A percentile compares a stretch with the other conserved stretches of the same genome.
These are phyloP conservation scores for Lentinula raphanica DNA, from an alignment of 768 basidiomycete species.

Conservation along the genomic window DNA sequence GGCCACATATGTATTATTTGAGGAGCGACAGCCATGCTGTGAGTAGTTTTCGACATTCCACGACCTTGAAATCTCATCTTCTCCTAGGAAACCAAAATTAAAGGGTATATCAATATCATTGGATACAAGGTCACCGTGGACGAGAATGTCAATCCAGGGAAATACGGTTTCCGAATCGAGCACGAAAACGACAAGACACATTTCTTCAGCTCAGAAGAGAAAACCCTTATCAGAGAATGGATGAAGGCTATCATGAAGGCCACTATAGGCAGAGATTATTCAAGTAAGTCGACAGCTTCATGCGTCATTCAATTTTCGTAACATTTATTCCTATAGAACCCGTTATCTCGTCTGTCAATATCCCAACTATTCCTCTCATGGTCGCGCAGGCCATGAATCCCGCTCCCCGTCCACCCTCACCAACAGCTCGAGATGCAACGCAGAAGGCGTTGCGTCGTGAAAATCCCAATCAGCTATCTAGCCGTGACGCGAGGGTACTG, in stretches of 20 bases:
- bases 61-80: neutral
- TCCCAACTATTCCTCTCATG: slow-evolving; percentile 90
- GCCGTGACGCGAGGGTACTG: slow-evolving; percentile 71
- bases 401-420: slow-evolving; percentile 91
- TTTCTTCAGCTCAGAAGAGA: slow-evolving; percentile 90
- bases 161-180: slow-evolving; percentile 92
- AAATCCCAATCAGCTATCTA: slow-evolving; percentile 77
- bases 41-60: slow-evolving; percentile 20
- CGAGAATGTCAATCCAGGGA: slow-evolving; percentile 85
- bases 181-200: slow-evolving; percentile 86
- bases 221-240: slow-evolving; percentile 84
- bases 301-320: neutral
- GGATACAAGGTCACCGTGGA: slow-evolving; percentile 94
- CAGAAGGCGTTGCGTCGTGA: slow-evolving; percentile 84
- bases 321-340: slow-evolving; percentile 55
- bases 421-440: slow-evolving; percentile 78
- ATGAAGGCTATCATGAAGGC: slow-evolving; percentile 99
- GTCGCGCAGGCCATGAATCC: slow-evolving; percentile 98
- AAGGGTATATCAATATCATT: slow-evolving; percentile 88
- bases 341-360: slow-evolving; percentile 93
- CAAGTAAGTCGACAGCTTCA: slow-evolving; percentile 49
- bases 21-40: slow-evolving; percentile 64
- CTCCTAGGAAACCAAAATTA: slow-evolving; percentile 85
- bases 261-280: slow-evolving; percentile 90
- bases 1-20: slow-evolving; percentile 84